Percentiles rank a stretch among this genome's conserved stretches.
Conservation (phyloP, 2,329 filamentous ascomycete species). For the Penicillium brasilianum region DNA sequence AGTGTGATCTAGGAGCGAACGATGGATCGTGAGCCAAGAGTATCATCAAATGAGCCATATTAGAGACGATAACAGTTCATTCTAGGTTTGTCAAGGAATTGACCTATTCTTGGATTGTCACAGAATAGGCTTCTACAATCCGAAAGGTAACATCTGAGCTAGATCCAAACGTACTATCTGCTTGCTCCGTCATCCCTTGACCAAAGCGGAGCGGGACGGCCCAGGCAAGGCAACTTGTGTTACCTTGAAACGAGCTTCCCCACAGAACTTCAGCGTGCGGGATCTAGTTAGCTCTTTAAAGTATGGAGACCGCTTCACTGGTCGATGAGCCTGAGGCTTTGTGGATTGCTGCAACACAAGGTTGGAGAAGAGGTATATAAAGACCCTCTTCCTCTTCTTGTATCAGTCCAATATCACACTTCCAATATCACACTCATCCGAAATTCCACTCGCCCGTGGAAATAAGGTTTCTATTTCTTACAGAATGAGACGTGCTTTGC, state of each 20-base stretch:
- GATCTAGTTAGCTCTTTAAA: neutral
- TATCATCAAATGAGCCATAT: no score
- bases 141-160: neutral
- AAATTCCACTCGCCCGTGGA: neutral
- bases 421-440: neutral
- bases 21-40: neutral
- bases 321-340: neutral
- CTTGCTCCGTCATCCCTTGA: conserved; percentile 1
- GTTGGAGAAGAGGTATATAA: neutral
- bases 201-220: neutral
- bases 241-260: neutral
- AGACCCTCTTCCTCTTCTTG: neutral
- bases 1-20: no score
- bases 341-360: neutral
- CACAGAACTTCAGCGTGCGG: neutral
- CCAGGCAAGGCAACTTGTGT: neutral
- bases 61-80: neutral
- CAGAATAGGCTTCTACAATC: neutral
- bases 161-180: neutral
- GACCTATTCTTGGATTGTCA: neutral
- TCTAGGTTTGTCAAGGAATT: no score
- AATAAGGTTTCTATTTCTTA: neutral
- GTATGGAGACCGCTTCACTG: neutral
- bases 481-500: conserved; percentile 4
- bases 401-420: neutral